phyloP scores from a whole-genome alignment of 106 monocot species.

The Cymbidium sinense region DNA sequence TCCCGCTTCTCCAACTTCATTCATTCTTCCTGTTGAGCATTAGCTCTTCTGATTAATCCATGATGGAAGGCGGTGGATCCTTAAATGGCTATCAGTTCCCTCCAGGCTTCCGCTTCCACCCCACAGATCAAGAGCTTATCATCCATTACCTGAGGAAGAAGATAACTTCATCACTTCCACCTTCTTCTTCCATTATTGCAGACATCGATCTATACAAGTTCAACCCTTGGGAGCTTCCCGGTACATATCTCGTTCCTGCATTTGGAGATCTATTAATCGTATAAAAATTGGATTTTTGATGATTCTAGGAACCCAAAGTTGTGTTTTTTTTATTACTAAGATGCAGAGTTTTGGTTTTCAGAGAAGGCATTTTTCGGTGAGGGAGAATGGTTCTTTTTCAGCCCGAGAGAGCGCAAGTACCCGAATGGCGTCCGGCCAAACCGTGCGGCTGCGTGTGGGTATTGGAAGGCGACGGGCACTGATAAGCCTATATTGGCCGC shows the following conservation, averaged over 20 bases:
- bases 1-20: too few species aligned
- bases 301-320: neutral
- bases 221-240: slow-evolving; percentile 52
- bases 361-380: slow-evolving; percentile 43
- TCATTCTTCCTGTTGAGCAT: too few species aligned
- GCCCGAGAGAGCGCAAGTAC: slow-evolving; percentile 39
- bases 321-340: neutral
- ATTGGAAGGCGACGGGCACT: slow-evolving; percentile 22
- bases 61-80: neutral
- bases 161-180: slow-evolving; percentile 14
- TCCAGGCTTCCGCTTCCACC: slow-evolving; percentile 40
- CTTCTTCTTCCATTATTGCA: slow-evolving; percentile 21
- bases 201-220: slow-evolving; percentile 40
- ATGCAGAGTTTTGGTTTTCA: slow-evolving; percentile 5
- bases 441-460: slow-evolving; percentile 16
- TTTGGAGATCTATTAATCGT: neutral
- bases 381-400: slow-evolving; percentile 49
- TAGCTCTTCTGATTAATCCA: neutral
- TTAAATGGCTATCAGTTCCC: slow-evolving; percentile 6
- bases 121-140: slow-evolving; percentile 42
- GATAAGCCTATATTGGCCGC: slow-evolving; percentile 17
- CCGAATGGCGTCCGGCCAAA: slow-evolving; percentile 36
- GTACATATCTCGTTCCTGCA: neutral
- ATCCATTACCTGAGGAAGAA: slow-evolving; percentile 29
- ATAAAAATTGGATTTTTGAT: neutral